Base-by-base conservation (phyloP, 2,329 filamentous ascomycete species). In the Trichoderma simmonsii region DNA sequence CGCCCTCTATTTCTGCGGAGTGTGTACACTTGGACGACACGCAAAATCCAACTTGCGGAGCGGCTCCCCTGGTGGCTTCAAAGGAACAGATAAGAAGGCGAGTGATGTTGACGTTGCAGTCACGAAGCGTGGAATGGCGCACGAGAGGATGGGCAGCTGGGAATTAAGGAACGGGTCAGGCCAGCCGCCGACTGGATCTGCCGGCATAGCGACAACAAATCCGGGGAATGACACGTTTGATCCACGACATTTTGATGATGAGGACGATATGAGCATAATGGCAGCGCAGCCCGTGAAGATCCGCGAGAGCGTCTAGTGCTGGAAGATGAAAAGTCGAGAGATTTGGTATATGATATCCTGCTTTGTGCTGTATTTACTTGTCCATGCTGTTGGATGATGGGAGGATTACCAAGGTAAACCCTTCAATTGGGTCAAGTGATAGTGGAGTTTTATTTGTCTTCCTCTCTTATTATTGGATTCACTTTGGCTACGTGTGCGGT, bases 121-220 rank as follows among this genome's bases (percentile, higher is more conserved):
- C 3, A 80, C 81, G 1, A 80, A 78, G 57, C 77, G 77, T 7
- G 85, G 85, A 0, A 77, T 75, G 5, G 79, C 80, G 4, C 84
- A 86, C 39, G 85, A 85, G 74, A 82, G 85, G 7, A 76, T 84
- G 15, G 85, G 85, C 1, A 86, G 85, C 76, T 87, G 86, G 86
- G 86, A 87, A 74, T 77, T 87, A 66, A 75, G 77, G 1, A 75
- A 76, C 28, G 73, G 73, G 1, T 74, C 73, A 6, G 76, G 48
- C 18, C 61, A 64, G 6, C 12, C 74, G 2, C 71, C 74, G 18
- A 67, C 66, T 7, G 73, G 73, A 18, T 73, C 60, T 30, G 77
- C 69, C 51, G 77, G 71, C 18, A 78, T 74, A 21, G 75, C 77
- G 28, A 78, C 77, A 3, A 75, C 76, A 24, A 75, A 79, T 28